Percentiles rank a stretch among this genome's conserved stretches.
Evolutionary conservation across 2,329 filamentous ascomycete species (phyloP).

Genomic region (Lithohypha guttulata): DNA sequence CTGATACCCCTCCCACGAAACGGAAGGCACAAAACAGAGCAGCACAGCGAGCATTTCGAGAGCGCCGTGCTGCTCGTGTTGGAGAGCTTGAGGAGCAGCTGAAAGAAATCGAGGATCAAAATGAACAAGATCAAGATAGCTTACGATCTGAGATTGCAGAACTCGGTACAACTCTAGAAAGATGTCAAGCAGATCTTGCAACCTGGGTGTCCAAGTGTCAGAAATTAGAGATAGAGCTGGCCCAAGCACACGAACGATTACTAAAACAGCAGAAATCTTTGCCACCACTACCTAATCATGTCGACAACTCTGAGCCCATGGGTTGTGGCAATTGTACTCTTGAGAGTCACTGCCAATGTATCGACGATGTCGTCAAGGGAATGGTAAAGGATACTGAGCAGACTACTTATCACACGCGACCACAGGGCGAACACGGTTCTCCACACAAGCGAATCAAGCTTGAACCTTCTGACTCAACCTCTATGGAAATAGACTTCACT

Average conservation of each 20-base stretch:
- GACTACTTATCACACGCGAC: slow-evolving; percentile 27
- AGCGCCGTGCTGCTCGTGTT: slow-evolving; percentile 74
- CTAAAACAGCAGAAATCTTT: slow-evolving; percentile 35
- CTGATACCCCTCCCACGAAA: slow-evolving; percentile 84
- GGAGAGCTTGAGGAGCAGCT: slow-evolving; percentile 51
- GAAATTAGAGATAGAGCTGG: slow-evolving; percentile 51
- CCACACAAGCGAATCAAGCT: slow-evolving; percentile 46
- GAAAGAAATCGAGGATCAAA: slow-evolving; percentile 37
- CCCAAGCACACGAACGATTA: slow-evolving; percentile 4
- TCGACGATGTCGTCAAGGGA: slow-evolving; percentile 43
- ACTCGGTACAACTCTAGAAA: slow-evolving; percentile 57
- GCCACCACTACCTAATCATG: slow-evolving; percentile 31
- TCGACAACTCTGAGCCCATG: slow-evolving; percentile 31
- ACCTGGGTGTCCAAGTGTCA: slow-evolving; percentile 46
- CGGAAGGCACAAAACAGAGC: slow-evolving; percentile 89
- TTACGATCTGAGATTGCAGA: slow-evolving; percentile 43
- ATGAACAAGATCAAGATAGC: slow-evolving; percentile 37
- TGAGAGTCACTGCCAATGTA: slow-evolving; percentile 52
- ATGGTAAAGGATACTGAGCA: slow-evolving; percentile 33
- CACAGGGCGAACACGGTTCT: slow-evolving; percentile 26
- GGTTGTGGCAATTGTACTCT: slow-evolving; percentile 58
- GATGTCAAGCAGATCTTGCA: slow-evolving; percentile 44
- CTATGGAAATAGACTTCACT: slow-evolving; percentile 64
- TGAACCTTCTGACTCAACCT: slow-evolving; percentile 25
- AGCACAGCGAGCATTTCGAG: slow-evolving; percentile 81